Percentiles rank a stretch among this genome's conserved stretches.
phyloP scores from a whole-genome alignment of 306 rosid species.

The Rosa rugosa region DNA sequence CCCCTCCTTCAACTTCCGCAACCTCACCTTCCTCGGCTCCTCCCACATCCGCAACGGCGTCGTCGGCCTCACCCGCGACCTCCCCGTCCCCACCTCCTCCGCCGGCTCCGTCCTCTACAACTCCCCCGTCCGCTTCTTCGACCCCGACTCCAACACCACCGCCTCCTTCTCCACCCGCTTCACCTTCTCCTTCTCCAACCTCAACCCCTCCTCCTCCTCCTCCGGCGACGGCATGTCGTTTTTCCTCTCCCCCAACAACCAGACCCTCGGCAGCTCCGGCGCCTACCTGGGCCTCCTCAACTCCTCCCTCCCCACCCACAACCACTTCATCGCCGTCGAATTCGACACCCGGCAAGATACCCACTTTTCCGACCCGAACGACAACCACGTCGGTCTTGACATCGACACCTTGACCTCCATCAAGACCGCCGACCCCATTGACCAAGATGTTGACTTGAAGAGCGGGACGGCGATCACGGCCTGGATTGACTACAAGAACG shows the following conservation, averaged over 20 bases:
- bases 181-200: constrained; percentile 49
- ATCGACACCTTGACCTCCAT: constrained; percentile 47
- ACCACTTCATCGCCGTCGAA: constrained; percentile 54
- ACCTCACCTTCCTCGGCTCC: constrained; percentile 83
- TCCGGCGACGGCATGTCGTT: constrained; percentile 64
- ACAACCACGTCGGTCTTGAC: constrained; percentile 64
- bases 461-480: constrained; percentile 51
- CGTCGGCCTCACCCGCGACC: constrained; percentile 66
- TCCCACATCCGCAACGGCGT: constrained; percentile 69
- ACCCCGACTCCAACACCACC: constrained; percentile 44
- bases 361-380: constrained; percentile 47
- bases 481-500: constrained; percentile 75
- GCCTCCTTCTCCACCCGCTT: constrained; percentile 72
- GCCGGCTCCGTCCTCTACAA: constrained; percentile 60
- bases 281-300: constrained; percentile 44
- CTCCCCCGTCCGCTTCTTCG: constrained; percentile 48
- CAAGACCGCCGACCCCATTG: constrained; percentile 44
- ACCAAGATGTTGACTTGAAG: constrained; percentile 58
- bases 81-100: constrained; percentile 64
- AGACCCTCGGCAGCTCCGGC: constrained; percentile 45
- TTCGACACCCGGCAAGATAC: constrained; percentile 57
- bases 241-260: constrained; percentile 51
- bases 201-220: constrained; percentile 54
- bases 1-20: constrained; percentile 62
- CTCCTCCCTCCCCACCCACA: constrained; percentile 36